Evolutionary conservation across 345 rosid genomes (phyloP).

Genomic region (Eucalyptus decipiens): DNA sequence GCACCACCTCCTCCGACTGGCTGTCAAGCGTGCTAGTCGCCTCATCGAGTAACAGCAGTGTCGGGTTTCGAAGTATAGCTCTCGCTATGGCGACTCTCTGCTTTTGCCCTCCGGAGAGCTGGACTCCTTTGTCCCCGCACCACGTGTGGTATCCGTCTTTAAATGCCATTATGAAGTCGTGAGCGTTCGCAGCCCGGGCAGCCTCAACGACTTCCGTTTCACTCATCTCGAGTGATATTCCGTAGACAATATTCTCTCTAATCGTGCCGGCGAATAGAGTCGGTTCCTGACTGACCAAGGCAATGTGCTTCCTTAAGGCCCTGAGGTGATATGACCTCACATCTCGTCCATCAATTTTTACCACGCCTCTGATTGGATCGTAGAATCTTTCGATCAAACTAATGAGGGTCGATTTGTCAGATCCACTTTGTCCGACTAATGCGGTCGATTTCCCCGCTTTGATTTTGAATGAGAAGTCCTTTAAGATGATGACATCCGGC

Average conservation of each 20-base stretch:
- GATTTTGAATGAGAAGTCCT: conserved; percentile 32
- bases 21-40: conserved; percentile 62
- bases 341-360: conserved; percentile 43
- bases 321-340: conserved; percentile 31
- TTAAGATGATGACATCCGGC: conserved; percentile 30
- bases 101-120: conserved; percentile 64
- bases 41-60: conserved; percentile 44
- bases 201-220: conserved; percentile 41
- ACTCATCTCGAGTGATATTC: conserved; percentile 5
- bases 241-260: conserved; percentile 43
- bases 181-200: conserved; percentile 49
- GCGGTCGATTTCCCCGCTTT: conserved; percentile 54
- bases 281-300: conserved; percentile 70
- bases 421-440: conserved; percentile 73
- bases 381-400: conserved; percentile 53
- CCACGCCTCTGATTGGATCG: conserved; percentile 36
- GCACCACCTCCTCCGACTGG: conserved; percentile 47
- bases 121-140: conserved; percentile 56
- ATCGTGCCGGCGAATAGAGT: conserved; percentile 47
- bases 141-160: conserved; percentile 40
- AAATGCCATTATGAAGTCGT: conserved; percentile 41
- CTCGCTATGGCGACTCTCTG: conserved; percentile 56
- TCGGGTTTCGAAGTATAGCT: conserved; percentile 41
- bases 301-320: conserved; percentile 41
- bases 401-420: conserved; percentile 62